phyloP scores from a whole-genome alignment of 768 basidiomycete genomes.

The Leucocoprinus leucothites region DNA sequence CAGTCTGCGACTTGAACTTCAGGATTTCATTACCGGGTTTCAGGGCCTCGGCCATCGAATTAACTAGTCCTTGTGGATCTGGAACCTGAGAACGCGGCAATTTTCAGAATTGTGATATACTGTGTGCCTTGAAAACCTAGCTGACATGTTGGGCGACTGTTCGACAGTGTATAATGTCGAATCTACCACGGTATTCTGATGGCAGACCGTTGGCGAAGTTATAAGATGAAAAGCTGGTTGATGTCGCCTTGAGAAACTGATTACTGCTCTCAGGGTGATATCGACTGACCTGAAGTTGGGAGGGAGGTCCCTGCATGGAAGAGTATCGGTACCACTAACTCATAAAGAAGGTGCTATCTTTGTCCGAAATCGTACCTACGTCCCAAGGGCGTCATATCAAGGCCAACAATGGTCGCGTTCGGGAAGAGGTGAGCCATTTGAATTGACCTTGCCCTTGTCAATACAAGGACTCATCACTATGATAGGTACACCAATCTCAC shows the following conservation, averaged over 20 bases:
- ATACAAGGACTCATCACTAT: no score
- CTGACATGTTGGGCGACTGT: neutral
- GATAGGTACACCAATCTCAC: no score
- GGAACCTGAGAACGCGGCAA: neutral
- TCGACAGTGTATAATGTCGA: constrained; percentile 1
- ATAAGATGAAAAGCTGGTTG: neutral
- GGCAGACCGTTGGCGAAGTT: neutral
- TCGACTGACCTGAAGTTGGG: neutral
- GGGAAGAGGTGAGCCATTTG: neutral
- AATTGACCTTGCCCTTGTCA: neutral
- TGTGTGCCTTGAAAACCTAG: no score
- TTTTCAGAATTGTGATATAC: neutral
- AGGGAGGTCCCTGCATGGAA: neutral
- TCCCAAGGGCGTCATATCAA: neutral
- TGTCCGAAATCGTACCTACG: neutral
- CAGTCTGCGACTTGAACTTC: no score
- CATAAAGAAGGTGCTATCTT: no score
- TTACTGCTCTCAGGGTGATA: no score
- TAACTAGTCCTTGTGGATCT: neutral
- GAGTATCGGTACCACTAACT: neutral
- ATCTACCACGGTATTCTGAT: neutral
- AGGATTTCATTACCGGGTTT: neutral
- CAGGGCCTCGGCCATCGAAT: neutral
- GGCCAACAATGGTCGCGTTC: neutral
- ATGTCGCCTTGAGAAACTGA: neutral